phyloP scores from a whole-genome alignment of 202 grass and related monocot species.

The Panicum virgatum region DNA sequence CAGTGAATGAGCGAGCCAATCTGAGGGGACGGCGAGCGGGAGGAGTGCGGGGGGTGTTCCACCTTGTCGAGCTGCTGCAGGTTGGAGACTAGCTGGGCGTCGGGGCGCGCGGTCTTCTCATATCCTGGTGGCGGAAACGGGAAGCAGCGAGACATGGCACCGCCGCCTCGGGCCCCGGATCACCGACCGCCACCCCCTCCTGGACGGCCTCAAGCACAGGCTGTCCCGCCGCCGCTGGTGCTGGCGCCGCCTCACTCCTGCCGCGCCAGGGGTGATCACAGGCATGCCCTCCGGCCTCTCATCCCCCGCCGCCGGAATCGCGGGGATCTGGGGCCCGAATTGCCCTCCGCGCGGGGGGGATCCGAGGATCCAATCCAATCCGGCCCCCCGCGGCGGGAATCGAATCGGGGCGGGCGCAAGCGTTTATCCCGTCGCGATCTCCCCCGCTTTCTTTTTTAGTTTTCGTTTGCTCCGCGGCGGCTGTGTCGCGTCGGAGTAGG shows the following conservation, averaged over 20 bases:
- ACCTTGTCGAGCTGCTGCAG: conserved; percentile 56
- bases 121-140: conserved; percentile 70
- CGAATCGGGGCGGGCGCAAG: conserved; percentile 1
- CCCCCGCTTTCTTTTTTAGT: background rate
- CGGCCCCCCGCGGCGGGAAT: conserved; percentile 5
- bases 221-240: background rate
- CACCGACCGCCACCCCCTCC: conserved; percentile 24
- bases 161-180: conserved; percentile 60
- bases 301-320: conserved; percentile 57
- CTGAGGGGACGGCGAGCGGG: background rate
- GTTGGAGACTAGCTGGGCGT: conserved; percentile 44
- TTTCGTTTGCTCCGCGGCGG: background rate
- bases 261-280: background rate
- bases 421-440: conserved; percentile 32
- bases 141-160: conserved; percentile 83
- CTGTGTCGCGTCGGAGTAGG: conserved; percentile 30
- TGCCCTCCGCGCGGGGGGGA: conserved; percentile 34
- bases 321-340: conserved; percentile 54
- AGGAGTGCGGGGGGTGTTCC: background rate
- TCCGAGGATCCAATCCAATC: conserved; percentile 37
- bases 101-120: conserved; percentile 55
- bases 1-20: conserved; percentile 4
- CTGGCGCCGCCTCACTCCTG: conserved; percentile 11
- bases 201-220: conserved; percentile 1
- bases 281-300: conserved; percentile 38